A percentile compares a stretch with the other conserved stretches of the same genome.
phyloP scores from a whole-genome alignment of 2,329 filamentous ascomycete genomes.

The Hypomyces rosellus region DNA sequence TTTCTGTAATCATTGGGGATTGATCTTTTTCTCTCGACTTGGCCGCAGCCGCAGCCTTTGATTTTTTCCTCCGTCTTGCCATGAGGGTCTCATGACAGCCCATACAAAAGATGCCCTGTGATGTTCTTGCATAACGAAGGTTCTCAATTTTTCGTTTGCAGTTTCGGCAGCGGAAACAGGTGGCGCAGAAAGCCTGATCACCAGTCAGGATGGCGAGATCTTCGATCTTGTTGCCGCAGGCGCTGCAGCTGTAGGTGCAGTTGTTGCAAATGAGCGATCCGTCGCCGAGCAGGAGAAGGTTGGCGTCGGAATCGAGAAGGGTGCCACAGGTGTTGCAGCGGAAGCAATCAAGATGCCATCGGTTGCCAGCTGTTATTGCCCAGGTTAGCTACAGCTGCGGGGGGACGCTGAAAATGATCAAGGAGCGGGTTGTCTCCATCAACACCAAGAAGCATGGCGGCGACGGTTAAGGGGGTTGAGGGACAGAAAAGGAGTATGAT shows the following conservation, averaged over 20 bases:
- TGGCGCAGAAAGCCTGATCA: conserved; percentile 95
- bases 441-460: background rate
- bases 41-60: conserved; percentile 56
- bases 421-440: background rate
- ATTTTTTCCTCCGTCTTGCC: conserved; percentile 83
- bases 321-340: conserved; percentile 94
- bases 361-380: conserved; percentile 65
- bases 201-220: conserved; percentile 95
- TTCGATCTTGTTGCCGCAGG: conserved; percentile 95
- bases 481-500: background rate
- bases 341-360: conserved; percentile 99
- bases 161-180: conserved; percentile 94
- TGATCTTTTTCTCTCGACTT: conserved; percentile 58
- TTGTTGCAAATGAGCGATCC: conserved; percentile 98
- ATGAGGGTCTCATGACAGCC: conserved; percentile 95
- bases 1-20: conserved; percentile 71
- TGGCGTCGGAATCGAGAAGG: conserved; percentile 95
- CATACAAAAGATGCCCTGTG: conserved; percentile 99
- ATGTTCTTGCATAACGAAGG: conserved; percentile 91
- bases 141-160: conserved; percentile 99
- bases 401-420: background rate
- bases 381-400: conserved; percentile 20
- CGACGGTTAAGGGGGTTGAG: background rate
- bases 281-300: conserved; percentile 92
- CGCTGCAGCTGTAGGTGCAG: conserved; percentile 97